A percentile compares a stretch with the other conserved stretches of the same genome.
Conservation (phyloP, 2,329 filamentous ascomycete genomes). For the Trichoderma atrobrunneum region DNA sequence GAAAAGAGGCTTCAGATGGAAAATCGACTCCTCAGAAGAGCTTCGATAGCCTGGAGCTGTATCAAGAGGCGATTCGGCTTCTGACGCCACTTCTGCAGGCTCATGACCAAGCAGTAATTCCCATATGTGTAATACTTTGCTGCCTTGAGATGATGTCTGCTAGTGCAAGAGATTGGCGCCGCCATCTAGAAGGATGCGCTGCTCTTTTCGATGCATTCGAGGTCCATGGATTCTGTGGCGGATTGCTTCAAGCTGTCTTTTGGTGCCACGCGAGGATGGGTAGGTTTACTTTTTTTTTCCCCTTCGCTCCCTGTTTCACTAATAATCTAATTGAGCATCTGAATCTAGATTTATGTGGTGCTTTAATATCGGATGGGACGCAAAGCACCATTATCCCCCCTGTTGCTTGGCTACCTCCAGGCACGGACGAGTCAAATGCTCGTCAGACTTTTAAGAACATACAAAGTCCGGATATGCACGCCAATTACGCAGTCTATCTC, state of each 20-base stretch:
- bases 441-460: neutral
- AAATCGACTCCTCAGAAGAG: neutral
- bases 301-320: neutral
- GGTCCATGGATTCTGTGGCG: conserved; percentile 5
- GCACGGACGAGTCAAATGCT: neutral
- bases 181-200: conserved; percentile 6
- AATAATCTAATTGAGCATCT: neutral
- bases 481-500: conserved; percentile 59
- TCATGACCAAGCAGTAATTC: conserved; percentile 8
- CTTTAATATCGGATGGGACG: conserved; percentile 1
- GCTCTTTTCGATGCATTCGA: conserved; percentile 5
- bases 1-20: neutral
- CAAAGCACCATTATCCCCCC: conserved; percentile 3
- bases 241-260: conserved; percentile 1
- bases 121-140: conserved; percentile 5
- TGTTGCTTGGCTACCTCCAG: neutral
- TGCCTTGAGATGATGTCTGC: conserved; percentile 15
- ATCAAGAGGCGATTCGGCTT: conserved; percentile 5
- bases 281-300: neutral
- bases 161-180: conserved; percentile 6
- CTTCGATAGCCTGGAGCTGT: conserved; percentile 8
- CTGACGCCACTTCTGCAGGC: conserved; percentile 4
- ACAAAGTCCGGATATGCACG: conserved; percentile 50
- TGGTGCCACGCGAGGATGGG: conserved; percentile 13
- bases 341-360: neutral